These are phyloP conservation scores for Colletotrichum navitas DNA, from an alignment of 2,329 filamentous ascomycete genomes.

Conservation along the genomic window DNA sequence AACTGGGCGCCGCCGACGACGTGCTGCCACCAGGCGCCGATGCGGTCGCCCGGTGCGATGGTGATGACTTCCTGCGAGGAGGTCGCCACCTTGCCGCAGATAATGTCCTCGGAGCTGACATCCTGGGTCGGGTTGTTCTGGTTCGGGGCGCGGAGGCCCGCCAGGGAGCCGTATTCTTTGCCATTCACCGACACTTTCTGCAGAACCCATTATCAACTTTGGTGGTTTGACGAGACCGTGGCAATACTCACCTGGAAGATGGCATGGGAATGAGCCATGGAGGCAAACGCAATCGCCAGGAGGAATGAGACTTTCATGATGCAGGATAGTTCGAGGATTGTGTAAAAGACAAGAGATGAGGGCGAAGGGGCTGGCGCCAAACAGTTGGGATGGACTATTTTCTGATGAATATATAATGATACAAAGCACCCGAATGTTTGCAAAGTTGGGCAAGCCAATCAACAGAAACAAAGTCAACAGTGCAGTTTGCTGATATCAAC, in stretches of 20 bases:
- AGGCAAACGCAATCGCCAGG: neutral
- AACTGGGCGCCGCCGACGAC: conserved; percentile 66
- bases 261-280: conserved; percentile 23
- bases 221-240: no score
- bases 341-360: neutral
- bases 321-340: neutral
- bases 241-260: conserved; percentile 32
- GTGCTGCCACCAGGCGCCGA: conserved; percentile 66
- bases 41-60: conserved; percentile 63
- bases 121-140: conserved; percentile 66
- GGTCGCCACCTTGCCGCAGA: conserved; percentile 61
- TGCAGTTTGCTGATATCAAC: no score
- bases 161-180: conserved; percentile 36
- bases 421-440: neutral
- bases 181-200: conserved; percentile 39
- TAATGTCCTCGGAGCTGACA: conserved; percentile 61
- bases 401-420: neutral
- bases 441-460: neutral
- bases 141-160: conserved; percentile 36
- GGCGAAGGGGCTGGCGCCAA: neutral
- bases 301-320: conserved; percentile 13
- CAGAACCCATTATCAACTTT: neutral
- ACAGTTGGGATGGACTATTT: fast-evolving
- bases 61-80: conserved; percentile 59
- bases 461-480: neutral